Percentiles rank a stretch among this genome's conserved stretches.
Evolutionary conservation across 73 alveolate species (phyloP).

Genomic region (Breviolum minutum): DNA sequence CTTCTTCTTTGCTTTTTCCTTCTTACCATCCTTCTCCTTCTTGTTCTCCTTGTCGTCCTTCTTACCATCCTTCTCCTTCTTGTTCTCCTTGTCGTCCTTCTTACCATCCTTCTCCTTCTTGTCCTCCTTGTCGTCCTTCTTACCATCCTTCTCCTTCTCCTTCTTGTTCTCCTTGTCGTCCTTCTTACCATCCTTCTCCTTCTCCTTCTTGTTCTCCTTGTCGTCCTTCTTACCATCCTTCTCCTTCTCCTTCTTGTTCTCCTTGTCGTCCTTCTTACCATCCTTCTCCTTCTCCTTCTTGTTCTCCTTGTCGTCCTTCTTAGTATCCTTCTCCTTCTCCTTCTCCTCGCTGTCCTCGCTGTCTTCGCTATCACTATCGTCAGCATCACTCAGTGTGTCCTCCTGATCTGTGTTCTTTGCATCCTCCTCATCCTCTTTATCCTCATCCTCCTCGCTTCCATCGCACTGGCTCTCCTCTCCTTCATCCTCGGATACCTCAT

Average conservation of each 20-base stretch:
- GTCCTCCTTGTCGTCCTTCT: neutral
- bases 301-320: neutral
- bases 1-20: too few species aligned
- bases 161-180: neutral
- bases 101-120: neutral
- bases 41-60: neutral
- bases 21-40: neutral
- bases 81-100: too few species aligned
- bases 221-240: neutral
- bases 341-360: neutral
- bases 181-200: neutral
- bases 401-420: neutral
- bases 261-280: neutral
- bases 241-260: neutral
- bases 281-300: too few species aligned
- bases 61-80: neutral
- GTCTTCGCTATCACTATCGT: neutral
- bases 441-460: neutral
- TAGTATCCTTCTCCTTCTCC: neutral
- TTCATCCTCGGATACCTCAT: neutral
- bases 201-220: neutral
- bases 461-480: neutral
- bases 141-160: neutral
- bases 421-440: neutral
- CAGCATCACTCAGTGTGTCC: neutral